Evolutionary conservation across 2,329 filamentous ascomycete species (phyloP), one percentile per base, ranked within the genome.

Genomic region (Orbilia brochopaga): DNA sequence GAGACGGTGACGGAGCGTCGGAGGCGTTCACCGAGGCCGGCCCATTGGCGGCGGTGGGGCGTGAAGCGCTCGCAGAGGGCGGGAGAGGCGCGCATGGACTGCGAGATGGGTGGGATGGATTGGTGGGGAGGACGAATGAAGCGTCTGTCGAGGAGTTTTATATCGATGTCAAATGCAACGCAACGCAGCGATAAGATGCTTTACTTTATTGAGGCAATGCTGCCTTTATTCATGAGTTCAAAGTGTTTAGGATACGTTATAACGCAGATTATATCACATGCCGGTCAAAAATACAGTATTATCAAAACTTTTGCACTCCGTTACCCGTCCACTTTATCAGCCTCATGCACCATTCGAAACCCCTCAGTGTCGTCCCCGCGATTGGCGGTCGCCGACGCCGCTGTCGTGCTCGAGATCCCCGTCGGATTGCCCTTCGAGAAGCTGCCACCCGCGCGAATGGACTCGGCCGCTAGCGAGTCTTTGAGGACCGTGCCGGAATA

Each of bases 401-500:
- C 62, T n/a, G 37, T 62, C 11, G 54, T 59, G 40, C 50, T 50
- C n/a, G 66, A 61, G 52, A 74, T 73, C 1, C 69, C 75, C 15
- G 74, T 69, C 6, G 69, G 64, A 37, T 74, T 74, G 13, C 74
- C 74, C 24, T 64, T 53, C 8, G 74, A 72, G 57, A 75, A 76
- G 46, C 30, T 42, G 10, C 74, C 74, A 30, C 73, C 63, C 21
- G 35, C 44, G 5, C 62, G 60, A 17, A 74, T 42, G 10, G 75
- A 74, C 7, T 75, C 69, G 27, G 75, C 75, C n/a, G 74, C 75
- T 1, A 76, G 64, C 10, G 75, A 76, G 64, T 76, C 74, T 15
- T 62, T 69, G 24, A 74, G 40, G 19, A 76, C 70, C 0, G 70
- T 59, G 17, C 67, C 75, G 40, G 75, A 70, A 53, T 69, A 51